Evolutionary conservation across 768 basidiomycete genomes (phyloP), one percentile per base, ranked within the genome.

Genomic region (Mycena floridula): DNA sequence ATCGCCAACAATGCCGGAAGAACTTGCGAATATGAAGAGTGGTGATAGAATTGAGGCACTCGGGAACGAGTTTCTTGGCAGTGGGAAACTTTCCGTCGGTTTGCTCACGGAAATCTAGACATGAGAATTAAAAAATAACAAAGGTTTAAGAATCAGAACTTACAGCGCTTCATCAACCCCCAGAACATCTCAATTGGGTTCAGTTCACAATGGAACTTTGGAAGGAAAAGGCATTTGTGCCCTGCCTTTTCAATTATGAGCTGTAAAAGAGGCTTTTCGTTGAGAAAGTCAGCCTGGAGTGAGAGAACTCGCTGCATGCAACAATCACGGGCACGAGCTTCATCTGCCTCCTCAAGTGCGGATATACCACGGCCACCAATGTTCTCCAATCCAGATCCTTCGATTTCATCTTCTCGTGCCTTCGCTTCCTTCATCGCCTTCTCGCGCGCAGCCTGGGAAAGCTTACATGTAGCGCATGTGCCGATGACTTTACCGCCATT

Each of bases 161-260:
- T 42, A 52, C 40, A 23, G 18, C 43, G 50, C 47, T 62, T 64
- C 22, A 52, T 37, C 24, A 48, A 44, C 4, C 54, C 59, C 62
- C 62, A 64, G 21, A 47, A 53, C 51, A 56, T 55, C 45, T 65
- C 60, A 25, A 65, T 65, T 15, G 32, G 32, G 13, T 13, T 18
- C 13, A 35, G 18, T 35, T 35, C 32, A 7, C 32, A 35, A 35
- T 35, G 32, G 32, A 35, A 35, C 18, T 35, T 35, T 7, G 32
- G 32, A 35, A 35, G 32, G 7, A 35, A 35, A 58, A 62, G 40
- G 27, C 50, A 53, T 3, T 46, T 44, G 48, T 60, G 54, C 7
- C 63, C 61, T 22, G 48, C 40, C 21, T 50, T 50, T 37, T 58
- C 50, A 16, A 56, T 51, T 20, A 54, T 13, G 7, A 47, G 7